Conservation (phyloP, 1,139 yeast species). For the Candida anutae region DNA sequence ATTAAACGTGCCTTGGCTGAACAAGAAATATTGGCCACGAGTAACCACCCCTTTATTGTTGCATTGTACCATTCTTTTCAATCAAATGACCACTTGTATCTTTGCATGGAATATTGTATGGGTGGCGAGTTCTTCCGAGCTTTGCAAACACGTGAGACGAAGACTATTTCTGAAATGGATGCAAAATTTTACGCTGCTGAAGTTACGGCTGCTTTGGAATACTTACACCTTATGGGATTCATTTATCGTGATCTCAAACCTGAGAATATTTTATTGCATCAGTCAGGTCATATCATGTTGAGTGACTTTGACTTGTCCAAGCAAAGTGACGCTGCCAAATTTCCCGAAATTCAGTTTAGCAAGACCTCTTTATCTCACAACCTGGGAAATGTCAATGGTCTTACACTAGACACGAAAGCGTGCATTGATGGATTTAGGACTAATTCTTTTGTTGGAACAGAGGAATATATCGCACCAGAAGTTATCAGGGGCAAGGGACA, state of each 20-base stretch:
- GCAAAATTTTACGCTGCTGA: slow-evolving; percentile 95
- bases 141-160: slow-evolving; percentile 80
- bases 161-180: slow-evolving; percentile 79
- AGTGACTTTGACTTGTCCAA: slow-evolving; percentile 94
- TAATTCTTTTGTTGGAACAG: slow-evolving; percentile 96
- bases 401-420: slow-evolving; percentile 76
- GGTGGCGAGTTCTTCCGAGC: slow-evolving; percentile 99
- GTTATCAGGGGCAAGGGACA: slow-evolving; percentile 96
- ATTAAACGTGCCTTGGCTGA: slow-evolving; percentile 93
- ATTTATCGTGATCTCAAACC: slow-evolving; percentile 94
- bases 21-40: slow-evolving; percentile 91
- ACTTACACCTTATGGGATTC: slow-evolving; percentile 91
- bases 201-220: slow-evolving; percentile 94
- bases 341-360: slow-evolving; percentile 39
- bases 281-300: slow-evolving; percentile 95
- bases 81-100: slow-evolving; percentile 82
- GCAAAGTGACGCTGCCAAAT: slow-evolving; percentile 65
- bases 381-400: slow-evolving; percentile 13
- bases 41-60: slow-evolving; percentile 95
- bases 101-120: slow-evolving; percentile 98
- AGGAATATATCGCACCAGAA: slow-evolving; percentile 96
- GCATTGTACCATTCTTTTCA: slow-evolving; percentile 95
- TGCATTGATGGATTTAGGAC: slow-evolving; percentile 95
- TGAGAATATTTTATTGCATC: slow-evolving; percentile 86
- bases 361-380: slow-evolving; percentile 15